Evolutionary conservation across 768 basidiomycete genomes (phyloP), one percentile per base, ranked within the genome.

Genomic region (Exidia glandulosa): DNA sequence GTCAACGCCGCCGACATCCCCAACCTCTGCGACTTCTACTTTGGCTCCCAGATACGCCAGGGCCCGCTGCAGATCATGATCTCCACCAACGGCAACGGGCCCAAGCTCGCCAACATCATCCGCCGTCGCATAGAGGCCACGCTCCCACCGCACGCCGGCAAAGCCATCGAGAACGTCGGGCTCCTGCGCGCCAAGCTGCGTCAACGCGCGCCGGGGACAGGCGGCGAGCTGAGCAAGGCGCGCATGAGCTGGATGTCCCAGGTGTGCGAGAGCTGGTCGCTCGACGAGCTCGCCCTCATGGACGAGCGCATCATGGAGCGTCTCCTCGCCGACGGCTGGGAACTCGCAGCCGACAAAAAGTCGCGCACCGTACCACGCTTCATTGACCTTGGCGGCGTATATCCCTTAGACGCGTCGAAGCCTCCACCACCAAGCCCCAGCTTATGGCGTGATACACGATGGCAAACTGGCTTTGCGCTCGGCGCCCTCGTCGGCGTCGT

Each of bases 1-100:
- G 87, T 95, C 59, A 99, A 99, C 72, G 92, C 93, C 62, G 96
- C 96, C 37, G 95, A 99, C 74, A 88, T 97, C 61, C 96, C 96
- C 2, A 84, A 89, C 48, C 82, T 86, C 47, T 99, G 96, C 77
- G 95, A 99, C 73, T 99, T 99, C 69, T 98, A 94, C 77, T 99
- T 98, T 74, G 96, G 96, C 56, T 88, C 91, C 2, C 90, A 92
- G 70, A 84, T 97, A 61, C 86, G 91, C 32, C 81, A 85, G 62
- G 94, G 95, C 0, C 90, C 94, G 0, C 75, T 99, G 27, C 94
- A 96, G 73, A 84, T 99, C 63, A 88, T 98, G 88, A 85, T 99
- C 57, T 94, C 92, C 19, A 98, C 96, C 3, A 90, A 90, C 62
- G 96, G 96, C 32, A 85, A 89, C 66, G 90, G 92, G 13, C 96